A percentile compares a stretch with the other conserved stretches of the same genome.
Evolutionary conservation across 2,329 filamentous ascomycete species (phyloP).

Genomic region (Fusarium coicis): DNA sequence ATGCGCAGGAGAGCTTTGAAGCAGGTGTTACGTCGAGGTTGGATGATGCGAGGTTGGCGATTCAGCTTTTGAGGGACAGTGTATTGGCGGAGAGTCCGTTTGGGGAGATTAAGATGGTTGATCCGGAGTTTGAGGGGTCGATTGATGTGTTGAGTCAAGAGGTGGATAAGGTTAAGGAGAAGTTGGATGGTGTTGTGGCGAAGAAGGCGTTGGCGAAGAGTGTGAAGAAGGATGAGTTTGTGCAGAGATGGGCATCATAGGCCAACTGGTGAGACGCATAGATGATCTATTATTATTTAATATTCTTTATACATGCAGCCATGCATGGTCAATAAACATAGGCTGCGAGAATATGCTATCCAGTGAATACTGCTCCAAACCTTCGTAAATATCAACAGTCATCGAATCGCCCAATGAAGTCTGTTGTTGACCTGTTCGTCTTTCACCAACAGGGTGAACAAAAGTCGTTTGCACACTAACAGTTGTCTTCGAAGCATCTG

Average conservation of each 20-base stretch:
- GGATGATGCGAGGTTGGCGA: conserved; percentile 58
- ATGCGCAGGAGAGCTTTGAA: conserved; percentile 64
- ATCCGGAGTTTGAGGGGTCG: conserved; percentile 63
- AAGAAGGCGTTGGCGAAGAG: conserved; percentile 53
- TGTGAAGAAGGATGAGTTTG: conserved; percentile 60
- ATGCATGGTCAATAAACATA: conserved; percentile 35
- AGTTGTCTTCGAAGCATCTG: conserved; percentile 17
- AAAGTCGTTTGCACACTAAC: conserved; percentile 32
- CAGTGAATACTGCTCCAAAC: conserved; percentile 26
- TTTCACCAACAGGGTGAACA: conserved; percentile 22
- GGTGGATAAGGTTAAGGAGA: conserved; percentile 53
- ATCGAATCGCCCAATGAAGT: background rate
- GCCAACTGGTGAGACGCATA: accelerated
- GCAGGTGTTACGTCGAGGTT: conserved; percentile 53
- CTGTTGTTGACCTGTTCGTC: background rate
- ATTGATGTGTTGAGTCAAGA: conserved; percentile 60
- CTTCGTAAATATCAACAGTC: conserved; percentile 17
- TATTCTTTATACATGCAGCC: conserved; percentile 23
- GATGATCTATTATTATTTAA: background rate
- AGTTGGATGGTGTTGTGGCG: conserved; percentile 53
- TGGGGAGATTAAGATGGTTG: conserved; percentile 59
- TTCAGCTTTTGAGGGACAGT: conserved; percentile 62
- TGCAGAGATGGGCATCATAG: conserved; percentile 47
- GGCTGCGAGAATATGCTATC: conserved; percentile 37
- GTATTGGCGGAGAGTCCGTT: conserved; percentile 64